phyloP scores from a whole-genome alignment of 164 flowering plant species.

The Tinospora cordifolia region DNA sequence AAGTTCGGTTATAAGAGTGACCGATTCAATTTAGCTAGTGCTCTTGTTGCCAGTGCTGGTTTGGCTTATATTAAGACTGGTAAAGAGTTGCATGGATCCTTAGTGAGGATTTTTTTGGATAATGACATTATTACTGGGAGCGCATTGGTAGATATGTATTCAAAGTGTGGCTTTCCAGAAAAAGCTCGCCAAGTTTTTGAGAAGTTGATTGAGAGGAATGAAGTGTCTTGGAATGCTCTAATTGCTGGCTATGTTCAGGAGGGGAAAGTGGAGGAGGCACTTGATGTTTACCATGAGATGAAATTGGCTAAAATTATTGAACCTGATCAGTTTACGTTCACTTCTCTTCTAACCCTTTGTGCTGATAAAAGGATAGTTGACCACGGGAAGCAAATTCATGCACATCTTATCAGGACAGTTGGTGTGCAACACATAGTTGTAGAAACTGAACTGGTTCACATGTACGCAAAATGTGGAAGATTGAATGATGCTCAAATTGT shows the following conservation, averaged over 20 bases:
- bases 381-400: constrained; percentile 18
- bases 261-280: constrained; percentile 13
- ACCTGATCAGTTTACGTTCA: constrained; percentile 12
- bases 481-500: constrained; percentile 15
- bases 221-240: constrained; percentile 18
- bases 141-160: constrained; percentile 20
- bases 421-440: constrained; percentile 6
- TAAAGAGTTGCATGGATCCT: constrained; percentile 11
- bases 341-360: constrained; percentile 11
- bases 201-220: constrained; percentile 12
- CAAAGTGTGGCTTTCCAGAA: constrained; percentile 14
- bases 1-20: constrained; percentile 6
- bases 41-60: constrained; percentile 8
- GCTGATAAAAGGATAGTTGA: constrained; percentile 4
- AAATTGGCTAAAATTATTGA: neutral
- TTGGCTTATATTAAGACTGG: constrained; percentile 9
- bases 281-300: constrained; percentile 11
- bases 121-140: constrained; percentile 13
- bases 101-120: constrained; percentile 13
- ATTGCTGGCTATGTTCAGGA: constrained; percentile 14
- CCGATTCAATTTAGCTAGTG: constrained; percentile 13
- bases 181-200: constrained; percentile 14
- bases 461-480: constrained; percentile 16
- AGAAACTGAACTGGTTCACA: constrained; percentile 16
- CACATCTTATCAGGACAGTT: constrained; percentile 10